Evolutionary conservation across 345 rosid species (phyloP).

Genomic region (Anacardium occidentale): DNA sequence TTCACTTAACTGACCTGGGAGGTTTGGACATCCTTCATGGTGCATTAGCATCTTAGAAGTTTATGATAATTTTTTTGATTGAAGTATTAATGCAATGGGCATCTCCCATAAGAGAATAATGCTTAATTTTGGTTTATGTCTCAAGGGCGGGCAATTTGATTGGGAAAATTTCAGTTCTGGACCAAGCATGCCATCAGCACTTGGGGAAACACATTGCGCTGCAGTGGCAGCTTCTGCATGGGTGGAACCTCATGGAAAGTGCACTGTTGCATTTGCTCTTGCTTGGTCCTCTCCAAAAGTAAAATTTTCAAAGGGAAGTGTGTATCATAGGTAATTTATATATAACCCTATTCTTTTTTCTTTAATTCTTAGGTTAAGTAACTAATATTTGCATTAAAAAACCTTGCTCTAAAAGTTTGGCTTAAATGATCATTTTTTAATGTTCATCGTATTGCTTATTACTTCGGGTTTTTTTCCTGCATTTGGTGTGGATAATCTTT

Average conservation of each 20-base stretch:
- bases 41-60: background rate
- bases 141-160: slow-evolving; percentile 84
- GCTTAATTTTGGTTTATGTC: slow-evolving; percentile 18
- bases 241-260: slow-evolving; percentile 98
- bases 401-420: background rate
- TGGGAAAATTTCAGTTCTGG: slow-evolving; percentile 65
- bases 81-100: background rate
- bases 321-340: slow-evolving; percentile 61
- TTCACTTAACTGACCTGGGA: background rate
- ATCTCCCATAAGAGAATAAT: background rate
- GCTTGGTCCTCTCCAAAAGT: slow-evolving; percentile 98
- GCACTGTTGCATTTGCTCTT: slow-evolving; percentile 90
- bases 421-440: background rate
- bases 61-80: slow-evolving; percentile 1
- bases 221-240: slow-evolving; percentile 97
- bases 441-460: background rate
- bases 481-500: background rate
- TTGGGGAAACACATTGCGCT: slow-evolving; percentile 87
- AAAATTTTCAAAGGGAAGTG: slow-evolving; percentile 85
- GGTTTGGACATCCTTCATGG: background rate
- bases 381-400: slow-evolving; percentile 1
- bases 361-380: background rate
- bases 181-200: slow-evolving; percentile 69
- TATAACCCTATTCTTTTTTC: background rate
- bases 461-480: background rate